phyloP scores from a whole-genome alignment of 768 basidiomycete genomes.

The Xerocomus spinulosus region DNA sequence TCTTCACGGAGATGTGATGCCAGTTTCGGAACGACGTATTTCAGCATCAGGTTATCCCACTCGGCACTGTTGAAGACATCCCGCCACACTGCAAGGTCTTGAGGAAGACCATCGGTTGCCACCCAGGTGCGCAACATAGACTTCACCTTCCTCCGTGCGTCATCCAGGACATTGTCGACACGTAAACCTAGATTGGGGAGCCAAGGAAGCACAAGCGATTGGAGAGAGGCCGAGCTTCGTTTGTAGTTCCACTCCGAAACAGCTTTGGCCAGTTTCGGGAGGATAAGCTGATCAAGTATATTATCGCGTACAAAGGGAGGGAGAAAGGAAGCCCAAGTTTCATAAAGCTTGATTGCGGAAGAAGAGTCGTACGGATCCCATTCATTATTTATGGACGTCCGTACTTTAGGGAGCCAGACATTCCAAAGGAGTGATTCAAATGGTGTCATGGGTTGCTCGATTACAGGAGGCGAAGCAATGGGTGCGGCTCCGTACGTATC shows the following conservation, averaged over 20 bases:
- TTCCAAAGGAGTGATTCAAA: conserved; percentile 95
- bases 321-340: conserved; percentile 82
- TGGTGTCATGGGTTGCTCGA: conserved; percentile 78
- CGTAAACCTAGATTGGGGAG: conserved; percentile 81
- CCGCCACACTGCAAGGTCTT: conserved; percentile 77
- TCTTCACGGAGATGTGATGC: conserved; percentile 76
- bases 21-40: conserved; percentile 89
- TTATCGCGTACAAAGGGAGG: conserved; percentile 93
- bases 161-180: conserved; percentile 79
- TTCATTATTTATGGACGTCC: conserved; percentile 90
- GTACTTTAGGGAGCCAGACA: conserved; percentile 92
- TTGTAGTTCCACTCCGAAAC: conserved; percentile 80
- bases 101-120: conserved; percentile 64
- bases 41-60: conserved; percentile 89
- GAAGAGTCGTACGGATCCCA: conserved; percentile 75
- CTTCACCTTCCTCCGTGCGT: conserved; percentile 84
- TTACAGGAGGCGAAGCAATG: conserved; percentile 25
- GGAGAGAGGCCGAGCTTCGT: conserved; percentile 55
- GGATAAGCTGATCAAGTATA: conserved; percentile 89
- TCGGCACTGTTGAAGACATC: conserved; percentile 77
- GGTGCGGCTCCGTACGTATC: conserved; percentile 54
- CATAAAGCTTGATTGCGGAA: conserved; percentile 78
- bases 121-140: conserved; percentile 72
- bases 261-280: conserved; percentile 87
- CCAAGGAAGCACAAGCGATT: conserved; percentile 92